These are phyloP conservation scores for Corchorus capsularis DNA, from an alignment of 345 rosid genomes.

Conservation along the genomic window DNA sequence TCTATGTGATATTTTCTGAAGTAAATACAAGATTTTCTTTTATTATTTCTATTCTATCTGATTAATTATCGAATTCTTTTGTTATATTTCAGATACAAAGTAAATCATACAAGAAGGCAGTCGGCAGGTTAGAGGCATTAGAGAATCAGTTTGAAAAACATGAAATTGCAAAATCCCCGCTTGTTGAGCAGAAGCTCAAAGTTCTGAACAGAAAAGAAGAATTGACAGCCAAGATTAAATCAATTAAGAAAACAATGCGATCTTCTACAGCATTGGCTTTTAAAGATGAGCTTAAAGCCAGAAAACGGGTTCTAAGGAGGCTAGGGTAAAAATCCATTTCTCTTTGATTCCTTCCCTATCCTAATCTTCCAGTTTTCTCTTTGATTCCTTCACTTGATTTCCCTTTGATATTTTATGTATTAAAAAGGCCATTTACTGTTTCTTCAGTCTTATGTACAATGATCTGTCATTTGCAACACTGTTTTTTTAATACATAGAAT, in stretches of 20 bases:
- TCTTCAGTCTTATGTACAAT: no score
- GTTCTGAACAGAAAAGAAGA: constrained; percentile 79
- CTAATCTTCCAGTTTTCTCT: background rate
- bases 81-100: constrained; percentile 56
- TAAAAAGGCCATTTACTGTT: no score
- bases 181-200: constrained; percentile 75
- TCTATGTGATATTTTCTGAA: constrained; percentile 14
- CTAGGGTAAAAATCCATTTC: constrained; percentile 62
- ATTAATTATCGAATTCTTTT: constrained; percentile 14
- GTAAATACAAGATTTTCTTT: background rate
- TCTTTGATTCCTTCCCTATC: background rate
- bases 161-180: constrained; percentile 88
- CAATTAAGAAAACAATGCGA: constrained; percentile 71
- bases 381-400: no score
- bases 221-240: constrained; percentile 73
- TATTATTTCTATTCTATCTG: constrained; percentile 14
- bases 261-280: constrained; percentile 83
- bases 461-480: background rate
- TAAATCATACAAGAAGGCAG: constrained; percentile 74
- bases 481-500: background rate
- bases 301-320: constrained; percentile 92
- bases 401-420: no score
- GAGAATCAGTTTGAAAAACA: constrained; percentile 86
- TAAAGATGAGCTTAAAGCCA: constrained; percentile 96
- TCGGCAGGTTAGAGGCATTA: constrained; percentile 79